A percentile compares a stretch with the other conserved stretches of the same genome.
phyloP scores from a whole-genome alignment of 2,329 filamentous ascomycete species.

The Uncinocarpus reesii region DNA sequence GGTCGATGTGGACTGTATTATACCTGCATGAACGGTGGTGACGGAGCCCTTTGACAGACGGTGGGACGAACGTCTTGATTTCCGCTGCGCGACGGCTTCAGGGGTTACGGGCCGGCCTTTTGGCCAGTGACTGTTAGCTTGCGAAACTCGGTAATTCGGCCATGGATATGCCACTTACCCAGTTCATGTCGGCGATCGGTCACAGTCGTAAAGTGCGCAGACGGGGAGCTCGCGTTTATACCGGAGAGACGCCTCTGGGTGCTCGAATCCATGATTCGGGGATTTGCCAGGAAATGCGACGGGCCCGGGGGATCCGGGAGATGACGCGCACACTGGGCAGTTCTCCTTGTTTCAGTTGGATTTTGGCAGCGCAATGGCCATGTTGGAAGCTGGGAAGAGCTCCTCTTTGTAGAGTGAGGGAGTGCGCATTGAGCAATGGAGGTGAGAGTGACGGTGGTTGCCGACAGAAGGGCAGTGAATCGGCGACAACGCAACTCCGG shows the following conservation, averaged over 20 bases:
- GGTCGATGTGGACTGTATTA: background rate
- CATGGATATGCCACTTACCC: background rate
- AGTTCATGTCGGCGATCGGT: background rate
- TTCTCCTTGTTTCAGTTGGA: background rate
- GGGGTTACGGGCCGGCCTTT: background rate
- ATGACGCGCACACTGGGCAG: too few species aligned
- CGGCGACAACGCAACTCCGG: too few species aligned
- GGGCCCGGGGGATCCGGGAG: background rate
- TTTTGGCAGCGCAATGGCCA: background rate
- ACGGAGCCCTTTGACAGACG: slow-evolving; percentile 2
- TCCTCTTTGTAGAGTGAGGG: background rate
- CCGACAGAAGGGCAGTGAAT: background rate
- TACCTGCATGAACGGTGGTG: background rate
- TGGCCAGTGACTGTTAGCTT: background rate
- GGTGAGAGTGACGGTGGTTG: background rate
- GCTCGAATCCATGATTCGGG: background rate
- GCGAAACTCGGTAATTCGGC: background rate
- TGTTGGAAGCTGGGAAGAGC: background rate
- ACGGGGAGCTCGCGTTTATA: background rate
- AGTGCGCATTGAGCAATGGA: background rate
- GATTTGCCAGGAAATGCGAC: background rate
- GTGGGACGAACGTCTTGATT: slow-evolving; percentile 3
- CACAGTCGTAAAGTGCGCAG: background rate
- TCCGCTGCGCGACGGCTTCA: background rate
- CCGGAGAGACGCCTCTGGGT: background rate